A percentile compares a stretch with the other conserved stretches of the same genome.
These are phyloP conservation scores for Neonectria magnoliae DNA, from an alignment of 2,329 filamentous ascomycete species.

Conservation along the genomic window DNA sequence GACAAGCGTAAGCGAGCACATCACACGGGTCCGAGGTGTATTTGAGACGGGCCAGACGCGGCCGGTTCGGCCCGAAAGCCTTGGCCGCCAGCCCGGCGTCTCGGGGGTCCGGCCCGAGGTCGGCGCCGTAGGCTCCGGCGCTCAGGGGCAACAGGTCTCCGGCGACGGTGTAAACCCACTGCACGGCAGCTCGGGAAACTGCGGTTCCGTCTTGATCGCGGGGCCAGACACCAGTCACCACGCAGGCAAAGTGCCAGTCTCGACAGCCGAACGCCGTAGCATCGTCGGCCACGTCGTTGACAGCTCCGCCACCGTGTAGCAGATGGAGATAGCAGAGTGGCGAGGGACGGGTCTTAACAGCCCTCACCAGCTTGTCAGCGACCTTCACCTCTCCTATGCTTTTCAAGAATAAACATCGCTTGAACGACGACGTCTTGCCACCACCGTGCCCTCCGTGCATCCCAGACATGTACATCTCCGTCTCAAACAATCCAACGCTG, in stretches of 20 bases:
- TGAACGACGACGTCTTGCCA: conserved; percentile 71
- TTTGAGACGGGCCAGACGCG: conserved; percentile 63
- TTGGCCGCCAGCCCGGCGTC: conserved; percentile 60
- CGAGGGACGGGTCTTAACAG: conserved; percentile 60
- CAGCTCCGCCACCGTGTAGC: conserved; percentile 66
- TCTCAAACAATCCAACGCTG: conserved; percentile 62
- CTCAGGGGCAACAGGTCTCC: conserved; percentile 59
- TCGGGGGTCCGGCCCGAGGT: conserved; percentile 70
- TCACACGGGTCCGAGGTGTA: conserved; percentile 57
- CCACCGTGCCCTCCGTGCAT: conserved; percentile 69
- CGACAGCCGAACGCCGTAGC: conserved; percentile 70
- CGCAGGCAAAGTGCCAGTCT: conserved; percentile 72
- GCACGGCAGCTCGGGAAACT: conserved; percentile 48
- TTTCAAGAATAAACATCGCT: conserved; percentile 70
- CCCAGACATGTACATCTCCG: conserved; percentile 68
- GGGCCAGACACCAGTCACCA: conserved; percentile 70
- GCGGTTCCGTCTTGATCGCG: conserved; percentile 60
- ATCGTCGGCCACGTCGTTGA: conserved; percentile 54
- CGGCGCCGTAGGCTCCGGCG: conserved; percentile 65
- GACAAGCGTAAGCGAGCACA: conserved; percentile 65
- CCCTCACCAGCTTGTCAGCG: conserved; percentile 51
- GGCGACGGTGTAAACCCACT: conserved; percentile 67
- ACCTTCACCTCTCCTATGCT: conserved; percentile 51
- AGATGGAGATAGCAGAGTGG: conserved; percentile 70
- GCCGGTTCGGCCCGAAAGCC: conserved; percentile 67